Percentiles rank a stretch among this genome's conserved stretches.
Evolutionary conservation across 768 basidiomycete genomes (phyloP).

Genomic region (Serpula lacrymans): DNA sequence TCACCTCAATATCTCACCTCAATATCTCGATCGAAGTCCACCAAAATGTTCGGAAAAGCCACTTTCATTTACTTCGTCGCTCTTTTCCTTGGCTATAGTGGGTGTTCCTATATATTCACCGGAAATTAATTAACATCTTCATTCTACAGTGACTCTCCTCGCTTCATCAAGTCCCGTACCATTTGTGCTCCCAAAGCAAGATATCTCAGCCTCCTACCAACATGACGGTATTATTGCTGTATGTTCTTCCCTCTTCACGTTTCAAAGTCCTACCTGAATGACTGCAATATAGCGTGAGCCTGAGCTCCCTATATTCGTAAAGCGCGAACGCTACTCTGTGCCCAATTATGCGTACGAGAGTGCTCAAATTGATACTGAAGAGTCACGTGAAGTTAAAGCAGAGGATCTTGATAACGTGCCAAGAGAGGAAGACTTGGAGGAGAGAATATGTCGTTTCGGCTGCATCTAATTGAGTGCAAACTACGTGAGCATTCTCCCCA

Average conservation of each 20-base stretch:
- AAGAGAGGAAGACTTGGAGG: conserved; percentile 13
- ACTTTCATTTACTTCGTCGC: conserved; percentile 1
- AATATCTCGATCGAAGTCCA: conserved; percentile 5
- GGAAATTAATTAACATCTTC: not conserved
- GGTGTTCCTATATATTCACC: not conserved
- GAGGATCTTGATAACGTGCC: conserved; percentile 5
- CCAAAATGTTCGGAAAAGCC: not conserved
- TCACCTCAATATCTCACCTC: not conserved
- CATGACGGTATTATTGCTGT: conserved; percentile 11
- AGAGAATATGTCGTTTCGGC: conserved; percentile 10
- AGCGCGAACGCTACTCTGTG: conserved; percentile 1
- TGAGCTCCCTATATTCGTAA: not conserved
- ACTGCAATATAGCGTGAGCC: conserved; percentile 8
- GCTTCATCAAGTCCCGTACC: conserved; percentile 7
- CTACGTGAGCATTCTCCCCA: too few species aligned
- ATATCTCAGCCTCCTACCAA: conserved; percentile 6
- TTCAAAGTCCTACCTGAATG: not conserved
- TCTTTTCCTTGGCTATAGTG: conserved; percentile 7
- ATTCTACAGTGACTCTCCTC: conserved; percentile 5
- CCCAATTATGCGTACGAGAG: not conserved
- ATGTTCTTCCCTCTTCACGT: not conserved
- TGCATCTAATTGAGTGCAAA: too few species aligned
- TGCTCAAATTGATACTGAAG: conserved; percentile 1
- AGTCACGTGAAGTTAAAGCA: conserved; percentile 4
- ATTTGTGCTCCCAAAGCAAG: conserved; percentile 5